A percentile compares a stretch with the other conserved stretches of the same genome.
Evolutionary conservation across 2,329 filamentous ascomycete genomes (phyloP).

Genomic region (Talaromyces rugulosus): DNA sequence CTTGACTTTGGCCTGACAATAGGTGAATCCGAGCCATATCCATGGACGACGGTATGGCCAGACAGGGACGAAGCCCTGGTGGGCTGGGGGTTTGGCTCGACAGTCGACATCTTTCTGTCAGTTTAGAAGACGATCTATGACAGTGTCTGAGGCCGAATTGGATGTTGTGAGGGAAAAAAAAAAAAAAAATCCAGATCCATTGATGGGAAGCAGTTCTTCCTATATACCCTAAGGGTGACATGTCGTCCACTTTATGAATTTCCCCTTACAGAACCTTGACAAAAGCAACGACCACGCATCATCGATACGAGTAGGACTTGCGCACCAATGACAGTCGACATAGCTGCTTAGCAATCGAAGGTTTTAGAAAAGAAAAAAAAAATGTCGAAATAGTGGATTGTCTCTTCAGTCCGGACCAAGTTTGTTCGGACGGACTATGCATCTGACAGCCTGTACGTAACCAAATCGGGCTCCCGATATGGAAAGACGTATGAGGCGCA

Average conservation of each 20-base stretch:
- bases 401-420: background rate
- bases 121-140: background rate
- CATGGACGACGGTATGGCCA: conserved; percentile 6
- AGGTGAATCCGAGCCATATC: background rate
- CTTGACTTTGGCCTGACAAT: background rate
- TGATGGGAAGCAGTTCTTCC: background rate
- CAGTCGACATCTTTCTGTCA: background rate
- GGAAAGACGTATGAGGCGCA: background rate
- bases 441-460: background rate
- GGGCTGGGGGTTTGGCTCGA: background rate
- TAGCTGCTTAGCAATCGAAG: background rate
- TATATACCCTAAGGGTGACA: background rate
- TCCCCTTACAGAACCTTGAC: background rate
- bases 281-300: background rate
- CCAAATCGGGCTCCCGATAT: background rate
- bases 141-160: background rate
- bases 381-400: background rate
- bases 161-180: background rate
- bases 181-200: background rate
- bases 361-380: background rate
- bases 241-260: background rate
- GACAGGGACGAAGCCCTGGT: conserved; percentile 9
- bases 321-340: background rate
- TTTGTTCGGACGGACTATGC: background rate
- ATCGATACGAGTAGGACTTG: background rate